Conservation (phyloP, 1,139 yeast species). For the Geotrichum siamense region DNA sequence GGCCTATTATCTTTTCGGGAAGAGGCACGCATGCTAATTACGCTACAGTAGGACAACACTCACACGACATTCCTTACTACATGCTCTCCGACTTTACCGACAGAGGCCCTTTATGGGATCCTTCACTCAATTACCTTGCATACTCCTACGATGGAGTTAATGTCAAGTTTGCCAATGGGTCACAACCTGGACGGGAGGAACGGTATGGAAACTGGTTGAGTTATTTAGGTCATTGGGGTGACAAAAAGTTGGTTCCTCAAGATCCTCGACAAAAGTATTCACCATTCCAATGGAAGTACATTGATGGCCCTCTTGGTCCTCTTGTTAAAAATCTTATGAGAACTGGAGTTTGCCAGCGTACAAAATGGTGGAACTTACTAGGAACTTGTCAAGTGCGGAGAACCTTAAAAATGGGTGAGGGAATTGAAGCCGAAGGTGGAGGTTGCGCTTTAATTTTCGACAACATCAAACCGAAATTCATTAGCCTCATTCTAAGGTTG, state of each 20-base stretch:
- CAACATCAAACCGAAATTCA: slow-evolving; percentile 27
- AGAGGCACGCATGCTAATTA: slow-evolving; percentile 97
- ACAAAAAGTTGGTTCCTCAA: slow-evolving; percentile 51
- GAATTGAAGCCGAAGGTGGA: slow-evolving; percentile 74
- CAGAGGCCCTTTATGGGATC: slow-evolving; percentile 93
- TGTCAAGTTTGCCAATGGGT: slow-evolving; percentile 38
- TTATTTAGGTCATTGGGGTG: slow-evolving; percentile 90
- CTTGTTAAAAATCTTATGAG: slow-evolving; percentile 66
- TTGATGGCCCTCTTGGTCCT: slow-evolving; percentile 92
- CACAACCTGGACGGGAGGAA: slow-evolving; percentile 49
- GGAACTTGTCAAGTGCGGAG: slow-evolving; percentile 71
- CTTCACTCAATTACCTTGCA: slow-evolving; percentile 69
- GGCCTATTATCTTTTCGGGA: slow-evolving; percentile 82
- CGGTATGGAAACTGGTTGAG: slow-evolving; percentile 71
- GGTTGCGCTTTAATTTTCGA: slow-evolving; percentile 32
- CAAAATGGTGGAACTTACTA: slow-evolving; percentile 76
- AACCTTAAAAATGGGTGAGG: slow-evolving; percentile 74
- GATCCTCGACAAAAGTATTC: slow-evolving; percentile 83
- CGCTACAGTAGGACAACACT: slow-evolving; percentile 92
- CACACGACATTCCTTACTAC: slow-evolving; percentile 89
- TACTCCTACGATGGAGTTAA: slow-evolving; percentile 63
- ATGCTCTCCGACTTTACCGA: slow-evolving; percentile 90
- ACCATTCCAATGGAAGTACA: slow-evolving; percentile 82
- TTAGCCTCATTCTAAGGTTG: slow-evolving; percentile 27
- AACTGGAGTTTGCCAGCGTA: slow-evolving; percentile 66